Percentiles rank a stretch among this genome's conserved stretches.
These are phyloP conservation scores for Arthrobotrys entomopaga DNA, from an alignment of 2,329 filamentous ascomycete genomes.

Conservation along the genomic window DNA sequence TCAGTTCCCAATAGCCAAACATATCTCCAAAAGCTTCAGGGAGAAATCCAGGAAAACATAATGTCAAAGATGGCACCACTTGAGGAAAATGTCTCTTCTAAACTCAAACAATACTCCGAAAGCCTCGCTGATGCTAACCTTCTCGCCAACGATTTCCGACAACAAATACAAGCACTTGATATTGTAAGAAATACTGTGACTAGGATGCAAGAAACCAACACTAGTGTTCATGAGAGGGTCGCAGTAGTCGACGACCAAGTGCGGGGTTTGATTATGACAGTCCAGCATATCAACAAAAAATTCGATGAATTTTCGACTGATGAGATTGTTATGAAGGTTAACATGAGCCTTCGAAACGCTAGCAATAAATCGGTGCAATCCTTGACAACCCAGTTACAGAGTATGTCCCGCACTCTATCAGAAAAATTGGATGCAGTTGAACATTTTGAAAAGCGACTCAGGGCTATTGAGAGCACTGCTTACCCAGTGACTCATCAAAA, in stretches of 20 bases:
- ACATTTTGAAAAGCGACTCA: constrained; percentile 1
- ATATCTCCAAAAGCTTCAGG: constrained; percentile 1
- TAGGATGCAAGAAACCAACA: background rate
- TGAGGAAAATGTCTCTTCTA: background rate
- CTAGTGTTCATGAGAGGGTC: background rate
- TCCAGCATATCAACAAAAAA: constrained; percentile 33
- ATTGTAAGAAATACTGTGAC: background rate
- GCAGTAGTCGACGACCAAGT: constrained; percentile 12
- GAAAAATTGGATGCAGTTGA: constrained; percentile 21
- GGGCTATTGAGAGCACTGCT: constrained; percentile 10
- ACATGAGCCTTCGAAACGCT: constrained; percentile 33
- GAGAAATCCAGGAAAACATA: background rate
- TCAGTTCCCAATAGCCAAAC: background rate
- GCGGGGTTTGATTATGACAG: constrained; percentile 19
- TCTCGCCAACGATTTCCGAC: background rate
- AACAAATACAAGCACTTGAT: constrained; percentile 6
- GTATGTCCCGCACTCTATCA: background rate
- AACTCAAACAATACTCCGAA: background rate
- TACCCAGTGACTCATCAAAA: too few species aligned
- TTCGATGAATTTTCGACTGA: constrained; percentile 29
- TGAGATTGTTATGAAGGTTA: constrained; percentile 29
- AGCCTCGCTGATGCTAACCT: background rate
- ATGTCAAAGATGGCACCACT: constrained; percentile 13
- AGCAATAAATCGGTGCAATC: constrained; percentile 10
- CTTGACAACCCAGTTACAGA: constrained; percentile 16